Conservation (phyloP, 306 rosid genomes). For the Vachellia pachyceras region DNA sequence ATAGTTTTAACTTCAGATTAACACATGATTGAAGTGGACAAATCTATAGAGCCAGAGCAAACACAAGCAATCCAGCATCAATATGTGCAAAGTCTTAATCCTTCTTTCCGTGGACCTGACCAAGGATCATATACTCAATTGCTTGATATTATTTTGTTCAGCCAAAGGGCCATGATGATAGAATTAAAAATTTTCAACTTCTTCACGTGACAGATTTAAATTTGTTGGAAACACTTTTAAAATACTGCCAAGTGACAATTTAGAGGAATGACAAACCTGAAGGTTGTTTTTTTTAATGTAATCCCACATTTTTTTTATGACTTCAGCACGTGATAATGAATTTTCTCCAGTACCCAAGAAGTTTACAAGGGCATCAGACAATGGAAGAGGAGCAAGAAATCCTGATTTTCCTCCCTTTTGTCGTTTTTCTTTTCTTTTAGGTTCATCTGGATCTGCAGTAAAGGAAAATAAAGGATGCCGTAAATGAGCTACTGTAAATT, state of each 20-base stretch:
- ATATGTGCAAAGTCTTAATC: neutral
- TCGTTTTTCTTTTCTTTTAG: conserved; percentile 61
- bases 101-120: neutral
- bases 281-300: conserved; percentile 78
- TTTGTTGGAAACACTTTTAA: neutral
- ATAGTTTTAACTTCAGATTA: neutral
- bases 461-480: conserved; percentile 18
- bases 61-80: neutral
- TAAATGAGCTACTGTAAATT: conserved; percentile 19
- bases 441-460: conserved; percentile 55
- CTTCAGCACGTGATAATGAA: conserved; percentile 63
- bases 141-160: conserved; percentile 3
- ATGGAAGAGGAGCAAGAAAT: conserved; percentile 76
- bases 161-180: conserved; percentile 5
- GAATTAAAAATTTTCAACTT: conserved; percentile 19
- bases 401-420: conserved; percentile 76
- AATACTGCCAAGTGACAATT: conserved; percentile 6
- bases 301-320: conserved; percentile 77
- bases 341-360: conserved; percentile 80
- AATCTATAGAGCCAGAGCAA: neutral
- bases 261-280: conserved; percentile 62
- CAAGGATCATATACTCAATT: conserved; percentile 2
- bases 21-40: neutral
- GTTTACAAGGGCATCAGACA: conserved; percentile 71
- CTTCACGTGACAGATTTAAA: conserved; percentile 21